phyloP scores from a whole-genome alignment of 495 filamentous ascomycete genomes.

The Parachaetomium inaequale region DNA sequence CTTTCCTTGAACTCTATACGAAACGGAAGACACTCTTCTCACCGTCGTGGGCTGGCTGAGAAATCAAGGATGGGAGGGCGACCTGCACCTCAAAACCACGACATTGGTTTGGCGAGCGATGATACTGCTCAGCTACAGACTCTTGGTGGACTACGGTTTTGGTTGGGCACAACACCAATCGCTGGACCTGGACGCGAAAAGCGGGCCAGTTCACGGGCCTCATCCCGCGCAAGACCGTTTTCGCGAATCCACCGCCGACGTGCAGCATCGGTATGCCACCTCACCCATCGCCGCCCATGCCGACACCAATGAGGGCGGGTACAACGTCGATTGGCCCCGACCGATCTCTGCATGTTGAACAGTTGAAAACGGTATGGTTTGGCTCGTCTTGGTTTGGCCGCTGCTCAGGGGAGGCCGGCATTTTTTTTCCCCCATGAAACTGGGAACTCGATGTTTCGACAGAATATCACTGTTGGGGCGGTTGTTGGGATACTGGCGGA shows the following conservation, averaged over 20 bases:
- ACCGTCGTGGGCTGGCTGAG: too few species aligned
- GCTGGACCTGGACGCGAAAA: neutral
- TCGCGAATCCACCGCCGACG: neutral
- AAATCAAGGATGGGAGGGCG: neutral
- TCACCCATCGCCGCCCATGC: neutral
- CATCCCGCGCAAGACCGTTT: constrained; percentile 6
- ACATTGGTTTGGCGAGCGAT: neutral
- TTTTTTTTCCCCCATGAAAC: neutral
- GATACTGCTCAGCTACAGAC: neutral
- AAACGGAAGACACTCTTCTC: too few species aligned
- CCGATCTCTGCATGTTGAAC: neutral
- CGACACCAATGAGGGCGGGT: constrained; percentile 1
- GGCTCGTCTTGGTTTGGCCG: neutral
- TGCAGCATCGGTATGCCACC: neutral
- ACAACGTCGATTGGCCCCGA: neutral
- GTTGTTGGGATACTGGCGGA: neutral
- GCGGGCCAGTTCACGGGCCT: constrained; percentile 8
- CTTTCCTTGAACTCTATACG: too few species aligned
- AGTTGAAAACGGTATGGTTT: neutral
- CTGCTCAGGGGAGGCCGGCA: neutral
- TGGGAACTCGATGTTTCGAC: neutral
- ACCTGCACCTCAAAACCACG: neutral
- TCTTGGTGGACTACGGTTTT: neutral
- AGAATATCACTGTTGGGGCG: neutral
- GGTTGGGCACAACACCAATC: constrained; percentile 12